Conservation (phyloP, 345 rosid genomes). For the Psidium friedrichsthalianum region DNA sequence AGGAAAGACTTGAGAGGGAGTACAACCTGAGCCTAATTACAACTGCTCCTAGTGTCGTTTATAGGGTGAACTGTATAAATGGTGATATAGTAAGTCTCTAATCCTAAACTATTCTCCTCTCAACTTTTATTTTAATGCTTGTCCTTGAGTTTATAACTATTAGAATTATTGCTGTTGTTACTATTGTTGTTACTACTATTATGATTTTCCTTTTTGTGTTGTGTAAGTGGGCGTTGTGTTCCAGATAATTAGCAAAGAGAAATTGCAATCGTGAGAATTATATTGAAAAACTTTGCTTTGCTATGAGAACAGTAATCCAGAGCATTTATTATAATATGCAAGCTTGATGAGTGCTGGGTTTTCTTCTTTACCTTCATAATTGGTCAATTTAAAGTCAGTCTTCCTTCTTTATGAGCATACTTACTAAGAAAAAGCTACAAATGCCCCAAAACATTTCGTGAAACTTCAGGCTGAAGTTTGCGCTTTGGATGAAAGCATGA, state of each 20-base stretch:
- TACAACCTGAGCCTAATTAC: slow-evolving; percentile 92
- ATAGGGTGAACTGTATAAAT: slow-evolving; percentile 63
- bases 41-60: slow-evolving; percentile 99
- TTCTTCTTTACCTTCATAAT: not conserved
- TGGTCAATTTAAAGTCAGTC: not conserved
- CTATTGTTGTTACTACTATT: not conserved
- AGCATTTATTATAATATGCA: not conserved
- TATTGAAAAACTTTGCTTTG: not conserved
- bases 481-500: not conserved
- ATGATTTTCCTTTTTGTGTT: not conserved
- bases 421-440: not conserved
- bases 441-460: not conserved
- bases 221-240: not conserved
- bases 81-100: slow-evolving; percentile 68
- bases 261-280: not conserved
- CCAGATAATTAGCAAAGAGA: not conserved
- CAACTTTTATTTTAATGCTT: not conserved
- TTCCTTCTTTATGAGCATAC: not conserved
- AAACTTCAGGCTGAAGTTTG: not conserved
- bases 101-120: not conserved
- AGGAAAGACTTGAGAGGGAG: slow-evolving; percentile 99
- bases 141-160: not conserved
- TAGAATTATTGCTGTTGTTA: not conserved
- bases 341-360: not conserved
- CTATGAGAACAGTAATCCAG: not conserved